Evolutionary conservation across 305 asterid species (phyloP), one percentile per base, ranked within the genome.

Genomic region (Fraxinus platypoda): DNA sequence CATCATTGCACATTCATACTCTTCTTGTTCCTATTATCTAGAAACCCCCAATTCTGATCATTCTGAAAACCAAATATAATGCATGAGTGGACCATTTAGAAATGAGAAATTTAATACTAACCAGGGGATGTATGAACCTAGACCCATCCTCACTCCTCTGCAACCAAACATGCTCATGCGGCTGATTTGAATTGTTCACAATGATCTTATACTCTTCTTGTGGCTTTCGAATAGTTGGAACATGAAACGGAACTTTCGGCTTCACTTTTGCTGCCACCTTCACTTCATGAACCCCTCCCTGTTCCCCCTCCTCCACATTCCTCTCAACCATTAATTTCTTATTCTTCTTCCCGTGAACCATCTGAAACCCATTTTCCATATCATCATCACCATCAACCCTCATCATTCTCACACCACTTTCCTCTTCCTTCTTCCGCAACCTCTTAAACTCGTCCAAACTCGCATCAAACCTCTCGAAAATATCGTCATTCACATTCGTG

Each of bases 161-260:
- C 90, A 94, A 81, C 99, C 98, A 96, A 41, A 94, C 98, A 77
- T 96, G 99, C 74, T 94, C 95, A 77, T 92, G 90, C 1, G 97
- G 97, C 91, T 92, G 95, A 75, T 96, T 94, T 11, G 84, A 7
- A 85, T 96, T 96, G 87, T 94, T 93, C 81, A 96, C 98, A 25
- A 93, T 87, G 38, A 97, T 93, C 90, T 92, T 97, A 75, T 84
- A 94, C 91, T 86, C 94, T 3, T 97, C 99, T 41, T 97, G 99
- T 2, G 98, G 98, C 88, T 79, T 88, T 2, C 93, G 89, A 41
- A 97, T 86, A 6, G 87, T 85, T 4, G 97, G 90, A 70, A 97
- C 85, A 79, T 97, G 99, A 84, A 97, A 97, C 3, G 97, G 95
- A 80, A 94, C 79, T 87, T 92, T 97, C 0, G 98, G 93, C 95